These are phyloP conservation scores for Aspergillus sp. DNA, from an alignment of 2,329 filamentous ascomycete genomes.

Conservation along the genomic window DNA sequence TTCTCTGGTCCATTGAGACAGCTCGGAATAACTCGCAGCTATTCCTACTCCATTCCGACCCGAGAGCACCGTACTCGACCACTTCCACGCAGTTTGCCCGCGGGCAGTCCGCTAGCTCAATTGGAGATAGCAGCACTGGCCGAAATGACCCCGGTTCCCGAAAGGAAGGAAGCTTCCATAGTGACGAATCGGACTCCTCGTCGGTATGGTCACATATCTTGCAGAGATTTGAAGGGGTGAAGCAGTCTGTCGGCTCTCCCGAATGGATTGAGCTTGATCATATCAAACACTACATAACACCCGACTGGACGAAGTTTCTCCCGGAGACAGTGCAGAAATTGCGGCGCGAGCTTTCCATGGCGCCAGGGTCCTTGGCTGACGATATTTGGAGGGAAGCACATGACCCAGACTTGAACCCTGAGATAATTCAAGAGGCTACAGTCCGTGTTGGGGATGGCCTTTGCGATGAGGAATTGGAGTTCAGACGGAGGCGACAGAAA, in stretches of 20 bases:
- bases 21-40: slow-evolving; percentile 23
- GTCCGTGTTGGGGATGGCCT: slow-evolving; percentile 81
- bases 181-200: slow-evolving; percentile 25
- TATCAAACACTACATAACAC: slow-evolving; percentile 71
- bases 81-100: slow-evolving; percentile 13
- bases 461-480: slow-evolving; percentile 79
- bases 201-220: slow-evolving; percentile 54
- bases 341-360: slow-evolving; percentile 82
- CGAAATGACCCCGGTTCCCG: slow-evolving; percentile 2
- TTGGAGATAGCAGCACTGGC: slow-evolving; percentile 7
- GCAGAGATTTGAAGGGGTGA: slow-evolving; percentile 40
- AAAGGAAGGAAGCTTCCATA: neutral
- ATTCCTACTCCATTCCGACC: slow-evolving; percentile 17
- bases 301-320: slow-evolving; percentile 76
- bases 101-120: slow-evolving; percentile 13
- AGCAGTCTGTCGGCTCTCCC: slow-evolving; percentile 40
- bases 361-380: slow-evolving; percentile 82
- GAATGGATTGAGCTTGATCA: slow-evolving; percentile 50
- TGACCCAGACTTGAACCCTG: slow-evolving; percentile 78
- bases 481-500: slow-evolving; percentile 66
- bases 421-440: slow-evolving; percentile 76
- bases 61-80: slow-evolving; percentile 26
- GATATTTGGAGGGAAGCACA: slow-evolving; percentile 93
- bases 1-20: slow-evolving; percentile 27
- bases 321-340: slow-evolving; percentile 79